Evolutionary conservation across 345 rosid genomes (phyloP), one percentile per base, ranked within the genome.

Genomic region (Anacardium occidentale): DNA sequence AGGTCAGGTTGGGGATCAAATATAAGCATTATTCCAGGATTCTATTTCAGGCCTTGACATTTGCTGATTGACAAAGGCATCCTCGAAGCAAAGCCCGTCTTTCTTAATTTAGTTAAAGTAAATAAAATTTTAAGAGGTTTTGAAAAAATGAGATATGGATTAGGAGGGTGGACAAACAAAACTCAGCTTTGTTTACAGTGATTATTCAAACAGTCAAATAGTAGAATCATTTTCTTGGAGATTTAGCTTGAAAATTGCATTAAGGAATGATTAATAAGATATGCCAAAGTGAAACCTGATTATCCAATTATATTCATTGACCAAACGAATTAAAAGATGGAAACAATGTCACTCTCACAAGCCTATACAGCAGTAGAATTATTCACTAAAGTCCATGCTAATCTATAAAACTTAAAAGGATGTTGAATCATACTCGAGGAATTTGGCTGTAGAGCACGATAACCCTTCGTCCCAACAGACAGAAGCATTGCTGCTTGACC

Each of bases 401-500:
- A 59, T 57, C 57, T 60, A 52, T 15, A 45, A 62, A 64, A 18
- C 54, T 45, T 51, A 65, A 74, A 68, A 62, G 74, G 69, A 76
- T 53, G 63, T 15, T 40, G 61, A 75, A 76, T 64, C 85, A 75
- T 85, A 92, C 99, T 86, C 21, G 86, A 84, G 76, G 93, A 80
- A 82, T 91, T 82, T 73, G 94, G 94, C 81, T 83, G 91, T 25
- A 89, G 69, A 17, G 85, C 91, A 60, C 97, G 98, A 65, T 72
- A 77, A 72, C 98, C 98, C 75, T 85, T 92, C 53, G 86, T 77
- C 79, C 98, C 99, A 45, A 85, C 83, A 29, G 98, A 82, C 24
- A 94, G 84, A 83, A 92, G 91, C 98, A 92, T 90, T 68, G 95
- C 98, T 66, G 97, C 97, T 85, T 90, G 97, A 82, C 98, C 98